These are phyloP conservation scores for Xylaria curta DNA, from an alignment of 495 filamentous ascomycete genomes.

Conservation along the genomic window DNA sequence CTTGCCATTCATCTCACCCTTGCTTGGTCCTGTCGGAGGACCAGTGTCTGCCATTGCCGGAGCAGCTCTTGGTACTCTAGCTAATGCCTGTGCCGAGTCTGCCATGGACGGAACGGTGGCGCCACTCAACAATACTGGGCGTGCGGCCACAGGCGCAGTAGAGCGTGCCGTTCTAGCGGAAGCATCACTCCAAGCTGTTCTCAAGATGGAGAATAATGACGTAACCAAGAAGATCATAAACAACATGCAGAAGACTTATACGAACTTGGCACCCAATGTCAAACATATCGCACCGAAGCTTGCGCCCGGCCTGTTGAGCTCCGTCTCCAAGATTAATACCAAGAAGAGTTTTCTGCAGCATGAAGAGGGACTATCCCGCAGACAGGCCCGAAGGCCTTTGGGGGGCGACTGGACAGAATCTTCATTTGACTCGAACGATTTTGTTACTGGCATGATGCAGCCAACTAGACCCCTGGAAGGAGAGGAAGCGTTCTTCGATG, in stretches of 20 bases:
- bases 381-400: neutral
- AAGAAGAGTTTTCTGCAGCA: neutral
- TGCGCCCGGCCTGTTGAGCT: slow-evolving; percentile 25
- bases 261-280: slow-evolving; percentile 18
- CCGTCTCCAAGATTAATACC: slow-evolving; percentile 31
- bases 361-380: slow-evolving; percentile 3
- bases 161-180: slow-evolving; percentile 36
- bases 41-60: slow-evolving; percentile 32
- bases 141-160: neutral
- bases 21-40: slow-evolving; percentile 39
- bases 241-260: slow-evolving; percentile 28
- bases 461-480: slow-evolving; percentile 14
- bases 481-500: slow-evolving; percentile 23
- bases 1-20: slow-evolving; percentile 17
- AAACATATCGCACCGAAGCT: slow-evolving; percentile 27
- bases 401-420: slow-evolving; percentile 8
- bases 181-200: slow-evolving; percentile 33
- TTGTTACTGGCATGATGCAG: slow-evolving; percentile 2
- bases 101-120: slow-evolving; percentile 12
- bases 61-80: slow-evolving; percentile 34
- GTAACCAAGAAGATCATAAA: slow-evolving; percentile 22
- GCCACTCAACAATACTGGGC: neutral
- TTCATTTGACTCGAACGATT: slow-evolving; percentile 6
- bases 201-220: slow-evolving; percentile 23
- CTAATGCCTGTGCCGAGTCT: slow-evolving; percentile 32